Evolutionary conservation across 2,329 filamentous ascomycete species (phyloP), one percentile per base, ranked within the genome.

Genomic region (Sclerotiophoma versabilis): DNA sequence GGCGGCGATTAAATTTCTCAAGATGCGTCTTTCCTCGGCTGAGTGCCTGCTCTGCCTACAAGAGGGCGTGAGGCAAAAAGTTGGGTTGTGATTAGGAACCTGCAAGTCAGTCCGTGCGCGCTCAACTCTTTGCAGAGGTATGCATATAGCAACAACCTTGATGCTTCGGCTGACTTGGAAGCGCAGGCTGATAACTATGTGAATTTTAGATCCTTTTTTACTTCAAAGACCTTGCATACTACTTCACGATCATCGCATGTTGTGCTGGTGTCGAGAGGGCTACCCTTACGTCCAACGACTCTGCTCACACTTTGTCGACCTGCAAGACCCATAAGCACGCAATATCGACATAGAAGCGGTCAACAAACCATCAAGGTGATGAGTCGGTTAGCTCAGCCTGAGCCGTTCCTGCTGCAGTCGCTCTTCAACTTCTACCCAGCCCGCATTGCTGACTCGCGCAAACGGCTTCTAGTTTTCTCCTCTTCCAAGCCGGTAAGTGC

Each of bases 391-490:
- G 7, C 22, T 32, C 33, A 15, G 12, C 10, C 26, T 41, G 42
- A 42, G 42, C 15, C 30, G 30, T 26, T 59, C 34, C 38, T 58
- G 51, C 33, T 53, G 49, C 14, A 55, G 22, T 36, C 59, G 60
- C 46, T 61, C 57, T 33, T 69, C 57, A 9, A 68, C 49, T 29
- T 39, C 50, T 15, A 54, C 55, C 62, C 63, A 64, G n/a, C 54
- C 62, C 20, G 53, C 54, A 37, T 45, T 46, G 27, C 62, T 62
- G 15, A 70, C 33, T n/a, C 54, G 25, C 20, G 60, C 57, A 26
- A 71, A 66, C 5, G 63, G 63, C 37, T 52, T 60, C 60, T 60
- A 68, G 22, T 42, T 52, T 20, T 47, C 23, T 30, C 63, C 63
- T 27, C 19, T 30, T 4, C 57, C 47, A 37, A 49, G 22, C 7